Percentiles rank a stretch among this genome's conserved stretches.
Conservation (phyloP, 1,139 yeast genomes). For the Kurtzmaniella quercitrusa region DNA sequence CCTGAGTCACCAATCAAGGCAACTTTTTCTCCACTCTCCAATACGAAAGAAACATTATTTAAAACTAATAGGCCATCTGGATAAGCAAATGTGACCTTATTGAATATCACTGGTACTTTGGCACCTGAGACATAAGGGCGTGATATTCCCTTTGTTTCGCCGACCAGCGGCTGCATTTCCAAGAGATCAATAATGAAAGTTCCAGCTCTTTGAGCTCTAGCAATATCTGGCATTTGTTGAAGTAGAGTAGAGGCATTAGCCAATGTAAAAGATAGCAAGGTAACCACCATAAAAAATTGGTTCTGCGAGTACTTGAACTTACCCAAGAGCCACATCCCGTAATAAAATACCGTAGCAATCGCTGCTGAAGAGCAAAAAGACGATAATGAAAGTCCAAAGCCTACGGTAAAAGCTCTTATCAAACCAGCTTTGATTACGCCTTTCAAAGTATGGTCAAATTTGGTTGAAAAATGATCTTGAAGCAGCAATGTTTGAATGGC, state of each 20-base stretch:
- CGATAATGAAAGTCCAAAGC: constrained; percentile 59
- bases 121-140: constrained; percentile 12
- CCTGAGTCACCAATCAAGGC: constrained; percentile 78
- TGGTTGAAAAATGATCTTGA: constrained; percentile 39
- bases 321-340: constrained; percentile 70
- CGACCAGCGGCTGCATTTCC: constrained; percentile 24
- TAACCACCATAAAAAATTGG: constrained; percentile 64
- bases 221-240: constrained; percentile 67
- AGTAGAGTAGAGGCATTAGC: constrained; percentile 58
- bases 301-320: constrained; percentile 47
- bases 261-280: constrained; percentile 70
- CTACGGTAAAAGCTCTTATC: constrained; percentile 51
- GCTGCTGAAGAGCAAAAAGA: constrained; percentile 54
- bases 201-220: constrained; percentile 73
- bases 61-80: constrained; percentile 27
- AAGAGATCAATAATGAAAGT: constrained; percentile 48
- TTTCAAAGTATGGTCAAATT: constrained; percentile 27
- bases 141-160: constrained; percentile 26
- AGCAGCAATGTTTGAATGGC: constrained; percentile 60
- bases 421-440: constrained; percentile 30
- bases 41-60: constrained; percentile 31
- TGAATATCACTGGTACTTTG: constrained; percentile 29
- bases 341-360: constrained; percentile 68
- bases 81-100: constrained; percentile 47
- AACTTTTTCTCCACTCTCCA: constrained; percentile 46